Evolutionary conservation across 2,329 filamentous ascomycete species (phyloP).

Genomic region (Arthrobotrys entomopaga): DNA sequence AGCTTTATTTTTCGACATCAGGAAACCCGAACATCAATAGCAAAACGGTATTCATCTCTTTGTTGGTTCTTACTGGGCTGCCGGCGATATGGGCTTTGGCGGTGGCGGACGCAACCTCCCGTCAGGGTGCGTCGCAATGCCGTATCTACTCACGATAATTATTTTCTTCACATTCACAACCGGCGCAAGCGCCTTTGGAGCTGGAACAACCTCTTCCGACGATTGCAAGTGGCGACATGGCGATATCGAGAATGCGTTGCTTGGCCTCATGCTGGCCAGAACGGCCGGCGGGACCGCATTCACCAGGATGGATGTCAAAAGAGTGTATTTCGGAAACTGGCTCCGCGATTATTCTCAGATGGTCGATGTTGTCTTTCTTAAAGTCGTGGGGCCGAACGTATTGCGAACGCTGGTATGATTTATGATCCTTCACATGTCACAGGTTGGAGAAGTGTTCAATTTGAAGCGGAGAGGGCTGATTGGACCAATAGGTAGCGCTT

Average conservation of each 20-base stretch:
- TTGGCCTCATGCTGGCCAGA: slow-evolving; percentile 46
- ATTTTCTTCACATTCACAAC: slow-evolving; percentile 46
- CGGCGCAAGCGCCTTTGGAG: slow-evolving; percentile 49
- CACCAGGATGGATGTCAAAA: slow-evolving; percentile 49
- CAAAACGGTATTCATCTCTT: background rate
- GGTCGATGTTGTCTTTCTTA: slow-evolving; percentile 90
- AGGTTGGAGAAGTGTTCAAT: background rate
- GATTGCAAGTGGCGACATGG: slow-evolving; percentile 54
- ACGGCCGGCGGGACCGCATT: slow-evolving; percentile 50
- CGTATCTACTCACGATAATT: slow-evolving; percentile 44
- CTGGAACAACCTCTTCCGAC: slow-evolving; percentile 51
- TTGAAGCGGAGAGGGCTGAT: slow-evolving; percentile 20
- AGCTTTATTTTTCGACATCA: background rate
- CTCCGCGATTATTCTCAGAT: slow-evolving; percentile 92
- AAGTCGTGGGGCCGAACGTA: slow-evolving; percentile 87
- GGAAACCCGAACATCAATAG: background rate
- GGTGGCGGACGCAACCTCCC: slow-evolving; percentile 33
- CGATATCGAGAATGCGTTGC: slow-evolving; percentile 54
- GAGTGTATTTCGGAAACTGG: slow-evolving; percentile 57
- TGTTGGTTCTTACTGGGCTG: slow-evolving; percentile 12
- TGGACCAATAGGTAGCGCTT: slow-evolving; percentile 71
- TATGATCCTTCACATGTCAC: too few species aligned
- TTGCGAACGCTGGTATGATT: slow-evolving; percentile 75
- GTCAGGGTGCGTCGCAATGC: slow-evolving; percentile 31
- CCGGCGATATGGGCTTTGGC: slow-evolving; percentile 27